phyloP scores from a whole-genome alignment of 2,329 filamentous ascomycete genomes.

The Ophiostoma triangulosporum region DNA sequence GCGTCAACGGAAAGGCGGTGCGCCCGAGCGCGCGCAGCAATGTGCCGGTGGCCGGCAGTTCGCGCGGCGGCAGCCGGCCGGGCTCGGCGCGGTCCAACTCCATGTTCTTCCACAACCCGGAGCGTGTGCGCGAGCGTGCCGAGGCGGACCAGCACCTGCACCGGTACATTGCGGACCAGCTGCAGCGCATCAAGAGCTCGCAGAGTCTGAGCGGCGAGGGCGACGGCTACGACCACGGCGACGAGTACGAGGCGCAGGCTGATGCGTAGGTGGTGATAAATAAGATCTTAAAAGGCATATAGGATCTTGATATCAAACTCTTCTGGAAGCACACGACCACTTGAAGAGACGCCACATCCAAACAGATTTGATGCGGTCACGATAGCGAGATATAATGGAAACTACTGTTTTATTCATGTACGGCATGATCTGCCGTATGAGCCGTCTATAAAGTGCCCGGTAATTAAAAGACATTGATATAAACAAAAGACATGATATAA shows the following conservation, averaged over 20 bases:
- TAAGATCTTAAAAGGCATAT: too few species aligned
- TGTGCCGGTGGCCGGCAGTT: neutral
- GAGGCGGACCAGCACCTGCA: conserved; percentile 60
- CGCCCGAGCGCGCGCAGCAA: neutral
- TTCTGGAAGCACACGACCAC: too few species aligned
- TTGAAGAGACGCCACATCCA: too few species aligned
- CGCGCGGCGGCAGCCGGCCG: neutral
- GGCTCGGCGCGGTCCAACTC: conserved; percentile 17
- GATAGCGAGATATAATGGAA: too few species aligned
- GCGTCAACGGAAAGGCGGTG: conserved; percentile 18
- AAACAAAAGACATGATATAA: neutral
- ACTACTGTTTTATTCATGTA: too few species aligned
- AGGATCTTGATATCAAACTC: too few species aligned
- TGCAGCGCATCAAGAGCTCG: conserved; percentile 56
- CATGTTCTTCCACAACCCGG: conserved; percentile 27
- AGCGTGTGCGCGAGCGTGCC: conserved; percentile 31
- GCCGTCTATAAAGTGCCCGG: neutral
- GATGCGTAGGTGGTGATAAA: too few species aligned
- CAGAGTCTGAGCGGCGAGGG: conserved; percentile 18
- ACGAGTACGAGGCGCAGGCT: conserved; percentile 34
- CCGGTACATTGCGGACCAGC: conserved; percentile 68
- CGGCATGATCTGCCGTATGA: neutral
- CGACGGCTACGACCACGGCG: conserved; percentile 33
- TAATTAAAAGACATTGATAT: neutral
- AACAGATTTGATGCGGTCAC: too few species aligned